Evolutionary conservation across 2,329 filamentous ascomycete species (phyloP).

Genomic region (Pseudogymnoascus sp.): DNA sequence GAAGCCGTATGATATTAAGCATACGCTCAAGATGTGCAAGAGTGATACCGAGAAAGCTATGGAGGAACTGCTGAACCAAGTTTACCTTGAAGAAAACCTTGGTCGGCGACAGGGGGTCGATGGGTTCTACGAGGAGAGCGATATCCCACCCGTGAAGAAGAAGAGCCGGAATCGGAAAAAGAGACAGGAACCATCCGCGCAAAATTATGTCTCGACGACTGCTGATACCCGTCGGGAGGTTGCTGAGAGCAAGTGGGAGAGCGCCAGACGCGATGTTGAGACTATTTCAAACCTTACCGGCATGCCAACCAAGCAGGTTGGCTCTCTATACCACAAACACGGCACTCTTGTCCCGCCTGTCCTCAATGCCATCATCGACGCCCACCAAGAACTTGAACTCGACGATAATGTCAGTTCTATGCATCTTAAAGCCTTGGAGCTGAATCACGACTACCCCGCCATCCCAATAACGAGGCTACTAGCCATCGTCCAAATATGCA

Average conservation of each 20-base stretch:
- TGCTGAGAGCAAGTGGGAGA: constrained; percentile 49
- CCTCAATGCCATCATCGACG: constrained; percentile 41
- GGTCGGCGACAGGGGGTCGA: constrained; percentile 69
- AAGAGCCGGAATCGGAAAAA: constrained; percentile 28
- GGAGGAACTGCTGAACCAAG: constrained; percentile 72
- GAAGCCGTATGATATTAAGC: constrained; percentile 56
- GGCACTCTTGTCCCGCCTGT: constrained; percentile 49
- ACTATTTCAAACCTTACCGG: constrained; percentile 48
- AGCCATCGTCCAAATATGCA: constrained; percentile 48
- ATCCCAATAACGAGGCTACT: constrained; percentile 42
- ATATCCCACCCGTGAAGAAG: constrained; percentile 33
- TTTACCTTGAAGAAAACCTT: constrained; percentile 64
- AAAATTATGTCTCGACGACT: neutral
- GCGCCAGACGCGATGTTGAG: constrained; percentile 48
- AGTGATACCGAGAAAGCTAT: constrained; percentile 64
- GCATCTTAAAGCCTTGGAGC: constrained; percentile 43
- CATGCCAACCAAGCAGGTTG: constrained; percentile 41
- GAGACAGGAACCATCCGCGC: constrained; percentile 15
- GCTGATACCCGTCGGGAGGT: neutral
- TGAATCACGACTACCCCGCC: constrained; percentile 47
- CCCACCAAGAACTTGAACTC: constrained; percentile 20
- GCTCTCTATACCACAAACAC: constrained; percentile 54
- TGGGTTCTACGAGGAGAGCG: constrained; percentile 57
- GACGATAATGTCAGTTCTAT: constrained; percentile 41
- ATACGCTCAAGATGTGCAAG: constrained; percentile 59